phyloP scores from a whole-genome alignment of 1,284 basidiomycete genomes.

The Apiotrichum mycotoxinovorans region DNA sequence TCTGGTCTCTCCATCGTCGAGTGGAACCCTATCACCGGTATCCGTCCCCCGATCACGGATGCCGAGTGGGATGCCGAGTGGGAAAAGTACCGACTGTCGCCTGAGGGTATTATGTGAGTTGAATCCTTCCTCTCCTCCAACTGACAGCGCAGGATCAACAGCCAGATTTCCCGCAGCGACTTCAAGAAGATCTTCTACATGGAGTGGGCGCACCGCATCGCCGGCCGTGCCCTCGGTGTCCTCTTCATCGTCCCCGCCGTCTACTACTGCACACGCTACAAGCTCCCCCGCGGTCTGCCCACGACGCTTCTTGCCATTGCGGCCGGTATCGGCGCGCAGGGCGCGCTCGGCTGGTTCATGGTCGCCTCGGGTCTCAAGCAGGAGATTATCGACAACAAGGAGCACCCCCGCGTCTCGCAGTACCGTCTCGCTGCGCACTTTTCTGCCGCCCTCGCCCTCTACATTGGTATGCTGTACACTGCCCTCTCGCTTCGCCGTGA shows the following conservation, averaged over 20 bases:
- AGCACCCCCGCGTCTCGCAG: slow-evolving; percentile 90
- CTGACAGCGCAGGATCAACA: slow-evolving; percentile 65
- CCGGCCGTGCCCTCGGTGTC: slow-evolving; percentile 86
- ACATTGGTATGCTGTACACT: slow-evolving; percentile 83
- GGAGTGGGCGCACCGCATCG: slow-evolving; percentile 96
- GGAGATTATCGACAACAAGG: slow-evolving; percentile 70
- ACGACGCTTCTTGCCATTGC: slow-evolving; percentile 67
- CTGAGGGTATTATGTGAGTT: slow-evolving; percentile 88
- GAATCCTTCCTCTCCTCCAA: background rate
- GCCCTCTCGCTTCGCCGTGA: slow-evolving; percentile 78
- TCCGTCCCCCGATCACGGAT: slow-evolving; percentile 73
- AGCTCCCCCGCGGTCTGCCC: slow-evolving; percentile 63
- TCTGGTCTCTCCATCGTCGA: slow-evolving; percentile 97
- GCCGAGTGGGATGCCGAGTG: slow-evolving; percentile 87
- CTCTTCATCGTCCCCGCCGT: slow-evolving; percentile 70
- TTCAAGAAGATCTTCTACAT: slow-evolving; percentile 98
- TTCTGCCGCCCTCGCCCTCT: slow-evolving; percentile 82
- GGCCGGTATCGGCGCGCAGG: slow-evolving; percentile 77
- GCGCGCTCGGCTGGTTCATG: slow-evolving; percentile 98
- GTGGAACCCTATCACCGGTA: slow-evolving; percentile 91
- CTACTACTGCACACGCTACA: slow-evolving; percentile 70
- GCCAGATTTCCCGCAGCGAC: slow-evolving; percentile 76
- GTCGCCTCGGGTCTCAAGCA: slow-evolving; percentile 92
- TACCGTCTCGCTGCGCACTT: slow-evolving; percentile 95
- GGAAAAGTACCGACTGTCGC: slow-evolving; percentile 90